Evolutionary conservation across 371 early-diverging fungal species (phyloP).

Genomic region (Apophysomyces ossiformis): DNA sequence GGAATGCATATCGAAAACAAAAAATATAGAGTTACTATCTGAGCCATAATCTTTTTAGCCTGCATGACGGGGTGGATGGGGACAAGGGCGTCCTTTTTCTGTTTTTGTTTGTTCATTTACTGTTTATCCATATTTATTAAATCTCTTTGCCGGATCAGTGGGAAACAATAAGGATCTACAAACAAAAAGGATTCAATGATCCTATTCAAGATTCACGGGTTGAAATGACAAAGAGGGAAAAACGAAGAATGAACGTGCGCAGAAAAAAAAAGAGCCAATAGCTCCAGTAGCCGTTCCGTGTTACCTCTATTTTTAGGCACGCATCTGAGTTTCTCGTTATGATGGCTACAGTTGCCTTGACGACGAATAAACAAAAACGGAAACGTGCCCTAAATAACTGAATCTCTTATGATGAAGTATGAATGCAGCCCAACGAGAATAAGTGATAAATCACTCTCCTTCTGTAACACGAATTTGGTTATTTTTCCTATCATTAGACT

Average conservation of each 20-base stretch:
- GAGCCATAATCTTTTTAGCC: no score
- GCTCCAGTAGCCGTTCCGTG: no score
- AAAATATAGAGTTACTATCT: constrained; percentile 16
- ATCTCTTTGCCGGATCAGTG: not conserved
- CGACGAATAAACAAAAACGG: no score
- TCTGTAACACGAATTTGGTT: no score
- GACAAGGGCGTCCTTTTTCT: not conserved
- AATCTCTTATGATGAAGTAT: no score
- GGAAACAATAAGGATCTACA: constrained; percentile 6
- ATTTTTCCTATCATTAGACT: no score
- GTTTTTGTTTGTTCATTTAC: not conserved
- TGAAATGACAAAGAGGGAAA: constrained; percentile 1
- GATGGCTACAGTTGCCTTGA: no score
- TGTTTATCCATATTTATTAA: not conserved
- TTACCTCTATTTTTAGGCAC: no score
- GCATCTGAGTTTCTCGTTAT: no score
- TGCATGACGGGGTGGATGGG: not conserved
- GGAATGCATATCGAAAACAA: constrained; percentile 43
- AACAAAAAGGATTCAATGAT: not conserved
- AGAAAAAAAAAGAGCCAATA: not conserved
- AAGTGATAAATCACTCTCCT: no score
- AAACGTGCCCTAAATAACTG: no score
- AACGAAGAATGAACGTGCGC: not conserved
- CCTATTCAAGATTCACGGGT: not conserved
- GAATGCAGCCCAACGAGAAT: no score